A percentile compares a stretch with the other conserved stretches of the same genome.
Evolutionary conservation across 352 stramenopile genomes (phyloP).

Genomic region (Globisporangium middletonii): DNA sequence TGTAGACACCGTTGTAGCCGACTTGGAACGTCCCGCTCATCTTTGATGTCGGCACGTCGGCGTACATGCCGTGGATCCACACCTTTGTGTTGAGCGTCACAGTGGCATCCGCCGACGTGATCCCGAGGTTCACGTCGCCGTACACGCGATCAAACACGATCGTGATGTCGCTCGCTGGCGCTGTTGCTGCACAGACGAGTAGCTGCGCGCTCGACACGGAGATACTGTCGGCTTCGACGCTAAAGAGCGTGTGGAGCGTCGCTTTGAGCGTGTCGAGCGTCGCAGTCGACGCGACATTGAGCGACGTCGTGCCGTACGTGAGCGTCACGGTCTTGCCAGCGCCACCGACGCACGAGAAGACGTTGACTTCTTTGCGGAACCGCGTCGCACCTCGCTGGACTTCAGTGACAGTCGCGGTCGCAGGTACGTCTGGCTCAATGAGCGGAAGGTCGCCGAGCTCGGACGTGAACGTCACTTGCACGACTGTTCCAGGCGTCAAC

Average conservation of each 20-base stretch:
- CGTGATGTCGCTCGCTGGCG: slow-evolving; percentile 23
- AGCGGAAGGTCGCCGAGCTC: slow-evolving; percentile 43
- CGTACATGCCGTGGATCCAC: slow-evolving; percentile 59
- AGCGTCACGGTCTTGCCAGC: slow-evolving; percentile 29
- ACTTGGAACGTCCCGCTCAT: slow-evolving; percentile 84
- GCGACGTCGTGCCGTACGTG: slow-evolving; percentile 4
- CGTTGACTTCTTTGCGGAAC: slow-evolving; percentile 59
- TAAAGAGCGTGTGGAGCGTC: slow-evolving; percentile 41
- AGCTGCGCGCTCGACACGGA: slow-evolving; percentile 39
- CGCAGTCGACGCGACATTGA: slow-evolving; percentile 17
- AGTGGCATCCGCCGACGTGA: slow-evolving; percentile 14
- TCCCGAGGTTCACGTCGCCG: slow-evolving; percentile 31
- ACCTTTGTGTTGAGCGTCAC: slow-evolving; percentile 21
- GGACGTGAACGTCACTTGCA: slow-evolving; percentile 54
- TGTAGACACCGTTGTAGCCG: slow-evolving; percentile 56
- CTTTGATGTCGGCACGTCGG: slow-evolving; percentile 24
- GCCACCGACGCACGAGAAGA: slow-evolving; percentile 44
- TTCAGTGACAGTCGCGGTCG: slow-evolving; percentile 23
- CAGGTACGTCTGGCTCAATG: slow-evolving; percentile 12
- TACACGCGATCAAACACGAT: slow-evolving; percentile 67
- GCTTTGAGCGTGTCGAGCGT: slow-evolving; percentile 27
- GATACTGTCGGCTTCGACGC: slow-evolving; percentile 50
- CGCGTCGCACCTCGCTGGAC: slow-evolving; percentile 33
- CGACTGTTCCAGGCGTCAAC: slow-evolving; percentile 16
- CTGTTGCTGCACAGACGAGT: slow-evolving; percentile 30